phyloP scores from a whole-genome alignment of 495 filamentous ascomycete species.

The Lasiosphaeris hirsuta region DNA sequence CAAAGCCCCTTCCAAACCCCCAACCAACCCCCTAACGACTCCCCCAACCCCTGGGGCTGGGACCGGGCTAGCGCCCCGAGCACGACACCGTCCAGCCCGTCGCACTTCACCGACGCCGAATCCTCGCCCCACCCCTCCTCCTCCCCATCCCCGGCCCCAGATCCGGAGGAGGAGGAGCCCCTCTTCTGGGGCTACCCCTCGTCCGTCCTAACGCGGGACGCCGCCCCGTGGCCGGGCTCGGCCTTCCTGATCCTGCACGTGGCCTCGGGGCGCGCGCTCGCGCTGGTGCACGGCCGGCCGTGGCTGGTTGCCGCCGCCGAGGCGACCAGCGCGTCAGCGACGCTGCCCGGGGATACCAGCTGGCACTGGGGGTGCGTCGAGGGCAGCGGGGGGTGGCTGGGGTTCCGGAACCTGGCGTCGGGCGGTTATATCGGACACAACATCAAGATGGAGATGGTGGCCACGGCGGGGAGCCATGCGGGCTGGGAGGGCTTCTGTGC shows the following conservation, averaged over 20 bases:
- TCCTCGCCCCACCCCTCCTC: background rate
- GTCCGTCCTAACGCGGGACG: background rate
- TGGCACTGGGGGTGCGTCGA: background rate
- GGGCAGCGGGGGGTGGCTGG: background rate
- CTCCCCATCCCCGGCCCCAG: background rate
- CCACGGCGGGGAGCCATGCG: background rate
- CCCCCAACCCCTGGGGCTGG: too few relatives aligned
- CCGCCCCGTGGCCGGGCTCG: background rate
- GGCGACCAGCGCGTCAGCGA: background rate
- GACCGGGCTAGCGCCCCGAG: background rate
- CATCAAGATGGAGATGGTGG: background rate
- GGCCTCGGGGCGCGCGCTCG: background rate
- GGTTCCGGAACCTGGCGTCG: background rate
- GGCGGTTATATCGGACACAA: background rate
- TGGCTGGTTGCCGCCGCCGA: background rate
- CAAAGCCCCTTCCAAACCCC: too few relatives aligned
- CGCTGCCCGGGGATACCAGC: background rate
- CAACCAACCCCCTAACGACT: too few relatives aligned
- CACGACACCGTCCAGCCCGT: background rate
- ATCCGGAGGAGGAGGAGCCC: background rate
- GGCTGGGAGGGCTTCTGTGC: constrained; percentile 5
- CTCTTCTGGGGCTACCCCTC: background rate
- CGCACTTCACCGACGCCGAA: background rate
- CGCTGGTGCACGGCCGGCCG: background rate
- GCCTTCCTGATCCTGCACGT: constrained; percentile 2